Evolutionary conservation across 139 green algal species (phyloP).

Genomic region (Closterium sp.): DNA sequence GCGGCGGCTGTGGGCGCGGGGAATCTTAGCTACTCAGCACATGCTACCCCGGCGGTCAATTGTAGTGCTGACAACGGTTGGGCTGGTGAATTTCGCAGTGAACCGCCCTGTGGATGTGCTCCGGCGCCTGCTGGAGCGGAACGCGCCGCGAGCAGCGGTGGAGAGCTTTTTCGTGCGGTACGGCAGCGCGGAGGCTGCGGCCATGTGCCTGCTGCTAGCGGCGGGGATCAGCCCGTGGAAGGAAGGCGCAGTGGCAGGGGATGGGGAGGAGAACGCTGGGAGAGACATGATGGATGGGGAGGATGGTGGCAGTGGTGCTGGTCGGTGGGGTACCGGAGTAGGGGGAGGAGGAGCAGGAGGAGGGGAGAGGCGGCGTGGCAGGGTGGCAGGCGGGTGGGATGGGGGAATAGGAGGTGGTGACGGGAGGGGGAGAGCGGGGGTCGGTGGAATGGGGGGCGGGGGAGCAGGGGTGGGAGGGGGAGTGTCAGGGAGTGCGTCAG

Average conservation of each 20-base stretch:
- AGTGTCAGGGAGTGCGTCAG: not conserved
- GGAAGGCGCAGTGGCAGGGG: not conserved
- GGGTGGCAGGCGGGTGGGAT: not conserved
- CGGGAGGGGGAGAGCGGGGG: not conserved
- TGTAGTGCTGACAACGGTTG: constrained; percentile 76
- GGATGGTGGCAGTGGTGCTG: not conserved
- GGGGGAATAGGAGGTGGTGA: not conserved
- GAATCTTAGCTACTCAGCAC: constrained; percentile 72
- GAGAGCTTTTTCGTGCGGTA: constrained; percentile 79
- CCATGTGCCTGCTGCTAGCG: constrained; percentile 87
- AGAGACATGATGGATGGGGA: not conserved
- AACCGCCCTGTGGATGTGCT: constrained; percentile 71
- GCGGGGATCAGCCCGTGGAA: constrained; percentile 32
- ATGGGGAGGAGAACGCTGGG: not conserved
- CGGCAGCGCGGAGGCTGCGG: constrained; percentile 73
- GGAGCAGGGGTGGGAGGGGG: not conserved
- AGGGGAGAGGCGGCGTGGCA: not conserved
- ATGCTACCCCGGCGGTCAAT: constrained; percentile 65
- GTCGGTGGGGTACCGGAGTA: not conserved
- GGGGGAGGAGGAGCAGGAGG: not conserved
- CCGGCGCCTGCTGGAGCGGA: constrained; percentile 66
- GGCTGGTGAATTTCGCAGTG: constrained; percentile 75
- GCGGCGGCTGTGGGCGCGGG: constrained; percentile 8
- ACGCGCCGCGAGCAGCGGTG: constrained; percentile 49
- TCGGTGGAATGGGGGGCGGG: not conserved